Evolutionary conservation across 148 eudicot species (phyloP), one percentile per base, ranked within the genome.

Genomic region (Nepenthes mirabilis): DNA sequence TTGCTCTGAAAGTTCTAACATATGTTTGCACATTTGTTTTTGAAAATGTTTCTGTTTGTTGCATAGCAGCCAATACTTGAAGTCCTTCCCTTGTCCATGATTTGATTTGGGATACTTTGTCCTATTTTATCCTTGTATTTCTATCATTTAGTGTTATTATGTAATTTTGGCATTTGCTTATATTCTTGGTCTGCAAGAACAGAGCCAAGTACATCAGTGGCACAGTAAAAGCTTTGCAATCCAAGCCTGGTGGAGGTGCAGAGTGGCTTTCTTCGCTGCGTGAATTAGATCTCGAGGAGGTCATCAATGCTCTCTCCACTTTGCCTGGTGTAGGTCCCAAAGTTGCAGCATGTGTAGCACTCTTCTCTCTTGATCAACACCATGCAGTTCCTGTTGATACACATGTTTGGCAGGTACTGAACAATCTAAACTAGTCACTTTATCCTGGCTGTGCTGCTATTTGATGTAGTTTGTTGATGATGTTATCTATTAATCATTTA

Each of bases 351-450:
- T 88, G 98, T 71, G 73, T 93, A 59, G 96, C 96, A 69, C 94
- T 93, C 61, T 93, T 93, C 68, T 83, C 96, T 68, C 75, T 93
- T 52, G 98, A 93, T 72, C 98, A 93, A 36, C 96, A 93, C 74
- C 98, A 88, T 45, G 91, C 98, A n/a, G 78, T 93, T 72, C 98
- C 96, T 33, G 95, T 93, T 61, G 98, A 93, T 78, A 86, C 95
- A 5, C 98, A 93, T 63, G 95, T 93, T 59, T 93, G 98, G 98
- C 56, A 75, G 93, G 96, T 88, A 52, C 43, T 40, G 3, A 43
- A 34, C 43, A 56, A 7, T 63, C 3, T 58, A 9, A 49, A 57
- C 34, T 11, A 3, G 36, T 11, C 10, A 14, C 9, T 56, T 36
- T 50, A 52, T 51, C 47, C 2, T 55, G 55, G 32, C 14, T 5